Conservation (phyloP, 192 early-diverging fungal species). For the Umbelopsis sp. region DNA sequence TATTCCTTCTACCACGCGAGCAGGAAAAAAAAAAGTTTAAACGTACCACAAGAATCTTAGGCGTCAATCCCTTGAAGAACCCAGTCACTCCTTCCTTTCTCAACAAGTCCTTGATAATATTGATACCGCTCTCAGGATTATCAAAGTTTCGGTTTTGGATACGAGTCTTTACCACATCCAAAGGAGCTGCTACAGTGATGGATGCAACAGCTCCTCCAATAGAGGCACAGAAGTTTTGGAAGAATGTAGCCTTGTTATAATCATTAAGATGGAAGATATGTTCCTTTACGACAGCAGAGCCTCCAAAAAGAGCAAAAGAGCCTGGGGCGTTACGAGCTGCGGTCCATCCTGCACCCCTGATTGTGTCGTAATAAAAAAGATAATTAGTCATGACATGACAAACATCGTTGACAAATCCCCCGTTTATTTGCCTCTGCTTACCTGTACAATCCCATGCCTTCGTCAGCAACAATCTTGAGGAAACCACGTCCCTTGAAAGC, state of each 20-base stretch:
- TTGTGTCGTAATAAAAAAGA: not conserved
- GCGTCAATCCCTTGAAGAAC: slow-evolving; percentile 96
- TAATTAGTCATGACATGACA: not conserved
- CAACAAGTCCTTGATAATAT: slow-evolving; percentile 87
- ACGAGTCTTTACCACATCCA: slow-evolving; percentile 99
- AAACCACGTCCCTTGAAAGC: slow-evolving; percentile 83
- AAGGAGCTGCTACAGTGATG: slow-evolving; percentile 91
- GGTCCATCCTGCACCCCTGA: slow-evolving; percentile 92
- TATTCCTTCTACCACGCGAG: not conserved
- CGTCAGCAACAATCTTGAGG: slow-evolving; percentile 76
- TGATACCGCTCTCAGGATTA: slow-evolving; percentile 83
- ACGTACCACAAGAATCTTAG: slow-evolving; percentile 78
- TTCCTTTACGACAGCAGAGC: slow-evolving; percentile 93
- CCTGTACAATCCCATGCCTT: slow-evolving; percentile 93
- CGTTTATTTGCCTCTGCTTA: slow-evolving; percentile 33
- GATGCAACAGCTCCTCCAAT: slow-evolving; percentile 95
- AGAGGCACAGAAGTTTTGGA: slow-evolving; percentile 96
- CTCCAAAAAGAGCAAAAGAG: slow-evolving; percentile 95
- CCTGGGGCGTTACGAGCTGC: slow-evolving; percentile 97
- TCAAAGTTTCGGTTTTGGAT: slow-evolving; percentile 94
- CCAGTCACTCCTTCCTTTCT: slow-evolving; percentile 88
- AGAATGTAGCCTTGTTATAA: slow-evolving; percentile 96
- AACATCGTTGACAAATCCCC: not conserved
- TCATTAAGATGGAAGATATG: slow-evolving; percentile 87
- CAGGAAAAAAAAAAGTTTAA: not conserved